Evolutionary conservation across 2,329 filamentous ascomycete genomes (phyloP).

Genomic region (Pyrenophora tritici-repentis): DNA sequence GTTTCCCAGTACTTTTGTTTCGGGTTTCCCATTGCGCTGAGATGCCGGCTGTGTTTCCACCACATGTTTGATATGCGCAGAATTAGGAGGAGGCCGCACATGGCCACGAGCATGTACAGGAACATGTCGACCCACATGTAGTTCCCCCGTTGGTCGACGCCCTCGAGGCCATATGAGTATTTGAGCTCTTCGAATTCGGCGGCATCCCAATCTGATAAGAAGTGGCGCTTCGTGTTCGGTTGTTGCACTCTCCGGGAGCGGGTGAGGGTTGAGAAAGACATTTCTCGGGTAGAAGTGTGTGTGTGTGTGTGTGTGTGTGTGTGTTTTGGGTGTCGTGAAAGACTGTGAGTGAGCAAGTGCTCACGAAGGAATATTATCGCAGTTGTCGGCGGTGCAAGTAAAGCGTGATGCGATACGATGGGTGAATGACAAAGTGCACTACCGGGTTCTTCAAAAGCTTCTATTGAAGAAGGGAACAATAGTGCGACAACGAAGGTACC

Average conservation of each 20-base stretch:
- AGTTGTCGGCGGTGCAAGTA: constrained; percentile 5
- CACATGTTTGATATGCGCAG: constrained; percentile 51
- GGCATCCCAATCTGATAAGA: constrained; percentile 40
- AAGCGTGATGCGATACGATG: neutral
- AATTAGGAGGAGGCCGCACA: constrained; percentile 46
- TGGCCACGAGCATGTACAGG: constrained; percentile 43
- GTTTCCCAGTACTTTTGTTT: constrained; percentile 53
- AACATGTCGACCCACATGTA: constrained; percentile 54
- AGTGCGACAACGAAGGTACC: constrained; percentile 9
- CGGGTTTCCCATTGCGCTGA: constrained; percentile 51
- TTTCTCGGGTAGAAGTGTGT: constrained; percentile 10
- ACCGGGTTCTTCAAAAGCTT: constrained; percentile 19
- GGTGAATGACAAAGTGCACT: constrained; percentile 19
- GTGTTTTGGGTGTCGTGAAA: constrained; percentile 10
- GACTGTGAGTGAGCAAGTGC: constrained; percentile 8
- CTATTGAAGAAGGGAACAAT: constrained; percentile 14
- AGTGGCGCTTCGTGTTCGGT: constrained; percentile 25
- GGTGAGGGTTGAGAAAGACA: constrained; percentile 35
- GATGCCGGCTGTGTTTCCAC: constrained; percentile 52
- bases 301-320: constrained; percentile 4
- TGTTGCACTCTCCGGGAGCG: constrained; percentile 31
- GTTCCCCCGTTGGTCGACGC: constrained; percentile 56
- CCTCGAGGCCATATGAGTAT: constrained; percentile 52
- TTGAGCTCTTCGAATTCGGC: constrained; percentile 38
- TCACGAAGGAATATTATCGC: constrained; percentile 5